These are phyloP conservation scores for Mortierella sp. DNA, from an alignment of 371 early-diverging fungal genomes.

Conservation along the genomic window DNA sequence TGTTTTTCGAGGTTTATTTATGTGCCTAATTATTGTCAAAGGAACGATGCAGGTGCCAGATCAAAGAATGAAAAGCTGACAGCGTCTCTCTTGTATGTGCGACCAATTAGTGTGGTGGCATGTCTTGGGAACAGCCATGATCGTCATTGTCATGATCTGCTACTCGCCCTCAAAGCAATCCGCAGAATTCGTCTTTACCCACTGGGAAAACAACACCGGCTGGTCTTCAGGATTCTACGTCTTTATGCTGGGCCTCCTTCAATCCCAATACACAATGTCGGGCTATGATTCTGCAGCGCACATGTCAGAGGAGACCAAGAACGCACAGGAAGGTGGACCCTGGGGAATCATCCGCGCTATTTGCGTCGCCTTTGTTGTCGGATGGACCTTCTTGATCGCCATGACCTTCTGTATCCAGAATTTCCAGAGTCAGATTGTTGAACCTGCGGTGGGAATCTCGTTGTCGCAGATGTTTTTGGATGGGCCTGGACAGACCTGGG, in stretches of 20 bases:
- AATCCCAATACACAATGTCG: constrained; percentile 63
- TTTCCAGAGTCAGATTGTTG: constrained; percentile 60
- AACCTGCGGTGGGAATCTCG: constrained; percentile 61
- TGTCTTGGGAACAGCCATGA: constrained; percentile 66
- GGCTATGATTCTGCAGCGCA: constrained; percentile 73
- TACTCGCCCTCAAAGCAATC: constrained; percentile 54
- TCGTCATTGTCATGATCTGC: constrained; percentile 61
- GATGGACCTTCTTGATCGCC: constrained; percentile 60
- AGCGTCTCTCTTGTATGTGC: constrained; percentile 30
- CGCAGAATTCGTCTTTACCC: constrained; percentile 61
- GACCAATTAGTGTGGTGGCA: constrained; percentile 69
- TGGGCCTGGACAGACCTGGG: constrained; percentile 61
- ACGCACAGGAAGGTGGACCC: constrained; percentile 71
- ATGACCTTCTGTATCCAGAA: constrained; percentile 60
- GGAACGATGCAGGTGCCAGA: neutral
- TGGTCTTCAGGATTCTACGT: constrained; percentile 64
- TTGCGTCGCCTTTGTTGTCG: constrained; percentile 56
- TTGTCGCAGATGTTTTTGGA: constrained; percentile 68
- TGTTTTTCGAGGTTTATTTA: neutral
- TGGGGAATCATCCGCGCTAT: constrained; percentile 70
- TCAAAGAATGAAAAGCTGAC: neutral
- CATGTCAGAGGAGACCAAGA: constrained; percentile 77
- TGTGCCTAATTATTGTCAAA: neutral
- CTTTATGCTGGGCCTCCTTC: constrained; percentile 63
- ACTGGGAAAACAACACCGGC: constrained; percentile 62